phyloP scores from a whole-genome alignment of 1,284 basidiomycete species.

The Gymnopus androsaceus region DNA sequence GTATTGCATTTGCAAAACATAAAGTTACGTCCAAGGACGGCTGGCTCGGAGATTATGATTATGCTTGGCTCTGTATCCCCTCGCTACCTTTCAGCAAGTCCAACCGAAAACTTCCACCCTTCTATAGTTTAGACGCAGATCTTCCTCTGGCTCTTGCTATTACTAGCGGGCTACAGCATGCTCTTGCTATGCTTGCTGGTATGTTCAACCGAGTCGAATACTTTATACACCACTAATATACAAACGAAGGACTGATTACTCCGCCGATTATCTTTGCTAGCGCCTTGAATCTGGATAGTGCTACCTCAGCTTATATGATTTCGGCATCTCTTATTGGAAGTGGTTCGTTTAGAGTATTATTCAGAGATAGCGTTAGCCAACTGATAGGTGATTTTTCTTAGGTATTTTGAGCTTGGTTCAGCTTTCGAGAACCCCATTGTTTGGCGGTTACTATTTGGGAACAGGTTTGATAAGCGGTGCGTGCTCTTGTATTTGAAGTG shows the following conservation, averaged over 20 bases:
- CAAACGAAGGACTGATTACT: conserved; percentile 52
- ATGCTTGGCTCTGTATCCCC: conserved; percentile 71
- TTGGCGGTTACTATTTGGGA: conserved; percentile 65
- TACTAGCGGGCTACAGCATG: conserved; percentile 73
- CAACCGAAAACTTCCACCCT: conserved; percentile 53
- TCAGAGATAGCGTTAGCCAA: conserved; percentile 1
- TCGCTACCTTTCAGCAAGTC: conserved; percentile 53
- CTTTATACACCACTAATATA: not conserved
- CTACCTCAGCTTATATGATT: conserved; percentile 76
- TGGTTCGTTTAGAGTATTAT: conserved; percentile 43
- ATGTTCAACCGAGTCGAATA: not conserved
- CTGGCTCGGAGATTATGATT: conserved; percentile 81
- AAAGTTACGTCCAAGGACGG: conserved; percentile 53
- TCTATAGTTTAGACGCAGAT: conserved; percentile 71
- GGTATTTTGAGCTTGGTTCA: conserved; percentile 76
- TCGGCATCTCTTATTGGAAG: conserved; percentile 79
- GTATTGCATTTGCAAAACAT: conserved; percentile 19
- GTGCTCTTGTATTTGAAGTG: not conserved
- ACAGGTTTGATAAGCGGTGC: conserved; percentile 64
- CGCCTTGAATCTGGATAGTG: conserved; percentile 54
- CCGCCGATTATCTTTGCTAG: conserved; percentile 83
- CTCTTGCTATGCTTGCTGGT: conserved; percentile 79
- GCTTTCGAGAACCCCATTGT: conserved; percentile 68
- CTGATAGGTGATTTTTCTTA: conserved; percentile 27
- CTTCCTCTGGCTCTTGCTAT: conserved; percentile 72